phyloP scores from a whole-genome alignment of 306 rosid genomes.

The Amphicarpaea edgeworthii region DNA sequence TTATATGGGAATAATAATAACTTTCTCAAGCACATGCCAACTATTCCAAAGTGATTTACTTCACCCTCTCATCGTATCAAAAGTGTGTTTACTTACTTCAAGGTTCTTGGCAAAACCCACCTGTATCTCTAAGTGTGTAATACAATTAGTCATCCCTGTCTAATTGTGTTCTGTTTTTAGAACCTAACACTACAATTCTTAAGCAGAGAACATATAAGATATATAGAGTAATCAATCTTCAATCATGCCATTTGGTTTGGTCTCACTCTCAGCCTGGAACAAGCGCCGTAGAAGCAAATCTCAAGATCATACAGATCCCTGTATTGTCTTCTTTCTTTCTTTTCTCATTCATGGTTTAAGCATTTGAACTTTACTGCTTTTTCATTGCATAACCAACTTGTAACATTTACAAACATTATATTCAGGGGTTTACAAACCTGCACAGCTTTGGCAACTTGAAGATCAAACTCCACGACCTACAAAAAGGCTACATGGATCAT shows the following conservation, averaged over 20 bases:
- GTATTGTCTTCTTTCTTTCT: slow-evolving; percentile 50
- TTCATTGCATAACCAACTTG: slow-evolving; percentile 24
- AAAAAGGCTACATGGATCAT: slow-evolving; percentile 79
- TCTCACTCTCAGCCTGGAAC: slow-evolving; percentile 96
- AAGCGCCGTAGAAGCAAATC: slow-evolving; percentile 92
- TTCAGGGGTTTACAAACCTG: slow-evolving; percentile 88
- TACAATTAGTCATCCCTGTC: slow-evolving; percentile 45
- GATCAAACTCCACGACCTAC: slow-evolving; percentile 64
- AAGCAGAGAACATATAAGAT: slow-evolving; percentile 36
- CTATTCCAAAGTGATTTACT: slow-evolving; percentile 29
- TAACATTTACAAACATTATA: neutral
- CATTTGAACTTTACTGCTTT: neutral
- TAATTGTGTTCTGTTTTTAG: slow-evolving; percentile 40
- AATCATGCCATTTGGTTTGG: slow-evolving; percentile 86
- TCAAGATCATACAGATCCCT: slow-evolving; percentile 77
- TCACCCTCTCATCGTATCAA: neutral
- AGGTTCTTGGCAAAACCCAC: slow-evolving; percentile 6
- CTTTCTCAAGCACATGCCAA: slow-evolving; percentile 36
- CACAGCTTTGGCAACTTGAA: slow-evolving; percentile 83
- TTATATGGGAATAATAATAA: slow-evolving; percentile 47
- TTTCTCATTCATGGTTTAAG: neutral
- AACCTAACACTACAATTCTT: slow-evolving; percentile 46
- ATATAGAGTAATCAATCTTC: slow-evolving; percentile 43
- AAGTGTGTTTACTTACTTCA: slow-evolving; percentile 31
- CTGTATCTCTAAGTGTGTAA: slow-evolving; percentile 29